Evolutionary conservation across 2,329 filamentous ascomycete species (phyloP), one percentile per base, ranked within the genome.

Genomic region (Diplodia scrobiculata): DNA sequence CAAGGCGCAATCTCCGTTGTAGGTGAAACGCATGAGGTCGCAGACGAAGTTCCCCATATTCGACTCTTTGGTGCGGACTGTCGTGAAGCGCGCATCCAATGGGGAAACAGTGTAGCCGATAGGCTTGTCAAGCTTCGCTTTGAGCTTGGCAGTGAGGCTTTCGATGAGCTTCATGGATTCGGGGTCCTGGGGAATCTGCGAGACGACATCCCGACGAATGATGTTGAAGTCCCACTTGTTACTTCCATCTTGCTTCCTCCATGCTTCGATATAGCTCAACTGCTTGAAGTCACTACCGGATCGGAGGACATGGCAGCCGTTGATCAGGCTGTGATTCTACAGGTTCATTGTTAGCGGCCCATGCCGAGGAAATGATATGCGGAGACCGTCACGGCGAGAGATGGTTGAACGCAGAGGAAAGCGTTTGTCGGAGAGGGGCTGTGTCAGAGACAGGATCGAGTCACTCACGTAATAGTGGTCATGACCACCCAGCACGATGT

Each of bases 261-360:
- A 86, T 1, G 87, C 90, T 76, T 96, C 91, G 63, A 97, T 84
- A 73, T 96, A 96, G 74, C 91, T 95, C 38, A 97, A 81, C 75
- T 97, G 91, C 78, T 95, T 96, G 79, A 97, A 97, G 76, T 97
- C 93, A 19, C 89, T 91, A 0, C 93, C 92, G 0, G 91, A 96
- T 1, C 93, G 86, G n/a, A 97, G 81, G 2, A 96, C 86, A 72
- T 97, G 92, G 0, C 87, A 91, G 9, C 89, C 89, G 68, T 93
- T 92, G 75, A 95, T 84, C 65, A 92, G 73, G 65, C 83, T 85
- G 77, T 97, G 91, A 29, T 25, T 50, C 58, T 62, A 14, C 17
- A 27, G 58, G 58, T 21, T 11, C 10, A 34, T 4, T 13, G 21
- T 62, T 3, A 62, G 58, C 34, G 38, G n/a, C 19, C 6, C 10